Conservation (phyloP, 768 basidiomycete species). For the Candolleomyces eurysporus region DNA sequence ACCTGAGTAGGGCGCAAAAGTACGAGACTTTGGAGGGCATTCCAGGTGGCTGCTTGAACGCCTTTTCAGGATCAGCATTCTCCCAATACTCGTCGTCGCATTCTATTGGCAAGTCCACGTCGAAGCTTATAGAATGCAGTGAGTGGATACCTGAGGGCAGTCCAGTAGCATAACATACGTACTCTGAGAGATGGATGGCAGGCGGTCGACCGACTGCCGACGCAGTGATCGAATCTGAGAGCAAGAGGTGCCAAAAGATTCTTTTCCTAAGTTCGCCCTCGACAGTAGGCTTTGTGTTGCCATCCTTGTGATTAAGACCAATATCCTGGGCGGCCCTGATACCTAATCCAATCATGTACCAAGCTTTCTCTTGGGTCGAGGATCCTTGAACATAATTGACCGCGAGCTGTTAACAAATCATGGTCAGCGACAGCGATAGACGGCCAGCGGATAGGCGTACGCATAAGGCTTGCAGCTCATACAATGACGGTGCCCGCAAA, state of each 20-base stretch:
- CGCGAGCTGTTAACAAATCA: slow-evolving; percentile 31
- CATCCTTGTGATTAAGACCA: slow-evolving; percentile 52
- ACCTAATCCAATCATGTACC: slow-evolving; percentile 61
- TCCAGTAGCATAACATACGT: slow-evolving; percentile 18
- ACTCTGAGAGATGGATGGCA: slow-evolving; percentile 72
- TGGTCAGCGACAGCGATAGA: background rate
- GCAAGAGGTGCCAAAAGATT: slow-evolving; percentile 44
- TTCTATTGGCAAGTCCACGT: slow-evolving; percentile 56
- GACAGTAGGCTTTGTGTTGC: slow-evolving; percentile 27
- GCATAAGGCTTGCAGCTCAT: slow-evolving; percentile 64
- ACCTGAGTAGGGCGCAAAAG: slow-evolving; percentile 52
- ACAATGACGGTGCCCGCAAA: slow-evolving; percentile 55
- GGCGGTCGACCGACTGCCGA: slow-evolving; percentile 59
- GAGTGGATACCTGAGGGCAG: background rate
- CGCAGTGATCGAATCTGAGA: slow-evolving; percentile 44
- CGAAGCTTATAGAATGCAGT: slow-evolving; percentile 43
- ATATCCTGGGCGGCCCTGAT: slow-evolving; percentile 69
- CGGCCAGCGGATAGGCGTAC: slow-evolving; percentile 25
- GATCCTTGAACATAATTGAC: slow-evolving; percentile 45
- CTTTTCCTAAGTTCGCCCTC: slow-evolving; percentile 72
- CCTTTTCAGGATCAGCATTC: slow-evolving; percentile 41
- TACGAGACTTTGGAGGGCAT: slow-evolving; percentile 53
- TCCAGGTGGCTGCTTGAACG: slow-evolving; percentile 64
- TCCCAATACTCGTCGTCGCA: slow-evolving; percentile 72
- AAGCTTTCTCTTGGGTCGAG: slow-evolving; percentile 50